A percentile compares a stretch with the other conserved stretches of the same genome.
These are phyloP conservation scores for Acanthamoeba triangularis DNA, from an alignment of 208 protist species.

Conservation along the genomic window DNA sequence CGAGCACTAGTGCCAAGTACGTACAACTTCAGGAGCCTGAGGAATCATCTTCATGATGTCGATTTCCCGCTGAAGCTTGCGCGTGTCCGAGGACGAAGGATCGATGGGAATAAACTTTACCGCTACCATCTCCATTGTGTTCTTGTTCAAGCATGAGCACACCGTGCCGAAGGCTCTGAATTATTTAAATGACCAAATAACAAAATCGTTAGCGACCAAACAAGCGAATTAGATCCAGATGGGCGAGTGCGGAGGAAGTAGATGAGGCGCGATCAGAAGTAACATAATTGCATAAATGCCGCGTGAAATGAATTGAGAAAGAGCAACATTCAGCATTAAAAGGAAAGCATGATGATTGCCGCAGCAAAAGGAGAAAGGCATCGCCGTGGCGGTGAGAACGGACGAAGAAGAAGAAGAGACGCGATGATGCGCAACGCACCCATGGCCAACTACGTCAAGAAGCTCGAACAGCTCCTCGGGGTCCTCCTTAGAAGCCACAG, in stretches of 20 bases:
- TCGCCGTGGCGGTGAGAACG: no score
- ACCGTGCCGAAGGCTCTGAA: slow-evolving; percentile 38
- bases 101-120: slow-evolving; percentile 70
- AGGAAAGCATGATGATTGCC: no score
- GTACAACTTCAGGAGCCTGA: slow-evolving; percentile 38
- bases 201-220: not conserved
- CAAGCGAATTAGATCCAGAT: no score
- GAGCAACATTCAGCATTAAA: no score
- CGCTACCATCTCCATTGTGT: slow-evolving; percentile 38
- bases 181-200: not conserved
- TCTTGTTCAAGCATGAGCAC: slow-evolving; percentile 60
- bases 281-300: no score
- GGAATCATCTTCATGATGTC: slow-evolving; percentile 71
- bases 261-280: no score
- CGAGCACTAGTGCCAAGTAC: not conserved
- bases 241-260: no score
- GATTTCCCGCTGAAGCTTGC: slow-evolving; percentile 55
- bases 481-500: slow-evolving; percentile 25
- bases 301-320: no score
- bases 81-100: slow-evolving; percentile 12
- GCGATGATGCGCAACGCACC: not conserved
- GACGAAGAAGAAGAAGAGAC: not conserved
- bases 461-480: slow-evolving; percentile 66
- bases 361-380: no score
- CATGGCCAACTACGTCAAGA: slow-evolving; percentile 20